phyloP scores from a whole-genome alignment of 2,329 filamentous ascomycete genomes.

The Aspergillus udagawae region DNA sequence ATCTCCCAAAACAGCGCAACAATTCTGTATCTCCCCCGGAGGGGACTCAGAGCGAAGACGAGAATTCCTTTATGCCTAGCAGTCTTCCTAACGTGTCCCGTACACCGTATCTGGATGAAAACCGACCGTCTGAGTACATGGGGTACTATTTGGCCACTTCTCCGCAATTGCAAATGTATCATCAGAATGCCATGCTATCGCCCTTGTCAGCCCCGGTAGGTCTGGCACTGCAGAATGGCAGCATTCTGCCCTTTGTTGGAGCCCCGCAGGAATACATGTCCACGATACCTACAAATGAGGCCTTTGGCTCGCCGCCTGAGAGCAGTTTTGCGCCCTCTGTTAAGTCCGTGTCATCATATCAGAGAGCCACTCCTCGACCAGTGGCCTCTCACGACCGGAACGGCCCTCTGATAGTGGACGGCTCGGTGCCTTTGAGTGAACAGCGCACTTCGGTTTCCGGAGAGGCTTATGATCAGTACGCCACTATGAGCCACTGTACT shows the following conservation, averaged over 20 bases:
- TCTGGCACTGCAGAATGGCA: constrained; percentile 36
- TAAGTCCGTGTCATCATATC: constrained; percentile 18
- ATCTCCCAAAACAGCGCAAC: constrained; percentile 27
- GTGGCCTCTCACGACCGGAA: constrained; percentile 24
- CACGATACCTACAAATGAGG: constrained; percentile 22
- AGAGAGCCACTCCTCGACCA: constrained; percentile 24
- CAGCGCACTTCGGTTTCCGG: constrained; percentile 28
- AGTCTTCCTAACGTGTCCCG: constrained; percentile 32
- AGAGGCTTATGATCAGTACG: constrained; percentile 35
- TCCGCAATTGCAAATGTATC: constrained; percentile 39
- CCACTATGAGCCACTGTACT: constrained; percentile 35
- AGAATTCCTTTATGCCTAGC: constrained; percentile 26
- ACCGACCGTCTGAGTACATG: constrained; percentile 40
- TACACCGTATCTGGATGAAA: constrained; percentile 35
- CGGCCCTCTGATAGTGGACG: constrained; percentile 47
- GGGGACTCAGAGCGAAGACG: constrained; percentile 30
- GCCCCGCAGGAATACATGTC: constrained; percentile 33
- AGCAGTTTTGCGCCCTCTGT: constrained; percentile 17
- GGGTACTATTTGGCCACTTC: constrained; percentile 45
- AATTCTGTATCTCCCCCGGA: constrained; percentile 30
- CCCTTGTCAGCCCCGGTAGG: constrained; percentile 37
- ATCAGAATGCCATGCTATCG: constrained; percentile 36
- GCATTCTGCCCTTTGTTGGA: constrained; percentile 29
- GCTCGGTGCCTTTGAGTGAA: constrained; percentile 41
- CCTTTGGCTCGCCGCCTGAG: constrained; percentile 20